Base-by-base conservation (phyloP, 345 rosid genomes). In the Acer yangbiense region DNA sequence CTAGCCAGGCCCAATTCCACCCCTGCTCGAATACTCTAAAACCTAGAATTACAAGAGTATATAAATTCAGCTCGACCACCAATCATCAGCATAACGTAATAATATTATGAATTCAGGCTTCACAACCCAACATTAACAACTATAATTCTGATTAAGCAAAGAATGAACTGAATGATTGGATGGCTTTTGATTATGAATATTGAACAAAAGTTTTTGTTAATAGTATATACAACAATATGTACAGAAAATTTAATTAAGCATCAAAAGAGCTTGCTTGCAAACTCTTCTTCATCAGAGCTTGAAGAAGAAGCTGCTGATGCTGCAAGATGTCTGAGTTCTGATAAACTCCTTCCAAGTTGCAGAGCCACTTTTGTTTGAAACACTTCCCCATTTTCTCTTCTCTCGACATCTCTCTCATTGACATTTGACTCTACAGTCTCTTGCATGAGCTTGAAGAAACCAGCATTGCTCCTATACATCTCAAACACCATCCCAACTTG, bases 401-500 rank as follows among this genome's bases (percentile, higher is more conserved):
- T 75, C 76, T 73, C 79, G 11, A 68, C 78, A 39, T 80, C 79
- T 20, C 72, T 68, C 72, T 86, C 93, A 0, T 44, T 72, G 1
- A 85, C n/a, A 23, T 76, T 87, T 1, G 85, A 86, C 63, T 84
- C 85, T 55, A 87, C 77, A 8, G 77, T 80, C 72, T 89, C 90
- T 72, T 84, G 82, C 86, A 83, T 60, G 4, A 78, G 84, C 64
- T 82, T 77, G 17, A 84, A 86, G 78, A 84, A 87, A 9, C 92
- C 90, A 1, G 88, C 92, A 44, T 83, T 84, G 78, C 81, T 74
- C 17, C 88, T 48, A 13, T 87, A 84, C 90, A 87, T 84, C 85
- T 87, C 90, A 16, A 89, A 81, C 80, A 86, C 87, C 90, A 89
- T 87, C n/a, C 90, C 92, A 13, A 84, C 85, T 78, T 83, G 89